These are phyloP conservation scores for Rhodotorula sphaerocarpa DNA, from an alignment of 768 basidiomycete species.

Conservation along the genomic window DNA sequence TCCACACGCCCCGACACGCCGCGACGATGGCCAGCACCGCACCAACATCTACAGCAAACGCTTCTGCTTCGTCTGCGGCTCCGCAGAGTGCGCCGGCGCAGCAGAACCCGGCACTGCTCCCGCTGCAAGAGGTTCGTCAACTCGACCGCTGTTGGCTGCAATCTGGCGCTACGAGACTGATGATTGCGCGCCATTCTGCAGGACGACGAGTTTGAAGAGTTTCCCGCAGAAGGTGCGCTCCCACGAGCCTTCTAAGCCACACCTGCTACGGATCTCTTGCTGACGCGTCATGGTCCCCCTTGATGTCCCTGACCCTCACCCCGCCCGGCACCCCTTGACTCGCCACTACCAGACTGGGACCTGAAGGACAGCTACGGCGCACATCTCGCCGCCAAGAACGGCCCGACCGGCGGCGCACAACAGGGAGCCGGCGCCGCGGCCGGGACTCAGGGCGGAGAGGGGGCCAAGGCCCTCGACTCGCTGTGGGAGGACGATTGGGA, in stretches of 20 bases:
- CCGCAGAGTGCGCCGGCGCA: not conserved
- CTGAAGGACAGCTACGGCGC: conserved; percentile 35
- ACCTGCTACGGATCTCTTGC: not conserved
- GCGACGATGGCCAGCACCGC: not conserved
- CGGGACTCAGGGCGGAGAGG: conserved; percentile 54
- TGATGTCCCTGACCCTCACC: not conserved
- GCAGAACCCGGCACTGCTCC: conserved; percentile 22
- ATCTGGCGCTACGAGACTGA: not conserved
- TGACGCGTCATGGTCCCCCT: not conserved
- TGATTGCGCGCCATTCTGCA: not conserved
- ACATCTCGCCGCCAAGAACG: conserved; percentile 32
- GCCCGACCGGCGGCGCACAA: conserved; percentile 50
- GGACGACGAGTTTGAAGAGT: conserved; percentile 42
- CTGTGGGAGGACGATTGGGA: conserved; percentile 99
- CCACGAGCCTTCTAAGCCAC: not conserved
- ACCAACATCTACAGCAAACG: not conserved
- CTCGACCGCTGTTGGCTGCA: not conserved
- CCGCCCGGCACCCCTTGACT: not conserved
- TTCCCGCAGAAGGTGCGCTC: conserved; percentile 35
- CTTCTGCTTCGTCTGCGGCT: not conserved
- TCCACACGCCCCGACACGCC: too few relatives aligned
- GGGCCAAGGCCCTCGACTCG: conserved; percentile 70
- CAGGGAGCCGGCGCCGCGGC: not conserved
- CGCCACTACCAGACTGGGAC: conserved; percentile 40
- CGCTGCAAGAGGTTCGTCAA: conserved; percentile 24